phyloP scores from a whole-genome alignment of 306 rosid species.

The Sindora glabra region DNA sequence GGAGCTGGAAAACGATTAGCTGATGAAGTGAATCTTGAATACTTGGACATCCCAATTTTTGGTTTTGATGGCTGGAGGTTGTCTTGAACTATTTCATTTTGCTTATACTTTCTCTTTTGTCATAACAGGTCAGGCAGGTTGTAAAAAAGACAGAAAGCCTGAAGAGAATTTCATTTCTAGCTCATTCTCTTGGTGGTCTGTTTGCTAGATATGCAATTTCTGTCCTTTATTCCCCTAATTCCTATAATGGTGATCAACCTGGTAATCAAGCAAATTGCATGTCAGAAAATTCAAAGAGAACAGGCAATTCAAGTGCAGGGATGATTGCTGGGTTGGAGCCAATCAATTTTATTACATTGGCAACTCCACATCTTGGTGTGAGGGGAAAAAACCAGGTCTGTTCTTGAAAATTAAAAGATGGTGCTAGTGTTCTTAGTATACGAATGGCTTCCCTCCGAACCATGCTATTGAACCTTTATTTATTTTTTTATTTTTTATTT shows the following conservation, averaged over 20 bases:
- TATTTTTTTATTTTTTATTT: too few relatives aligned
- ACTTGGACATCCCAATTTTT: conserved; percentile 1
- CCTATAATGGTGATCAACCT: conserved; percentile 23
- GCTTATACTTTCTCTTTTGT: conserved; percentile 22
- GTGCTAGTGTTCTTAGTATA: too few relatives aligned
- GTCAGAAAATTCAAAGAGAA: conserved; percentile 25
- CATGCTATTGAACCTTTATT: too few relatives aligned
- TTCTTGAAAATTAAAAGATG: conserved; percentile 19
- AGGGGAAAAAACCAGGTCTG: conserved; percentile 88
- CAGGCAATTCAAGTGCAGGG: conserved; percentile 41
- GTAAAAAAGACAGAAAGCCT: conserved; percentile 64
- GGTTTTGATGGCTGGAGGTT: too few relatives aligned
- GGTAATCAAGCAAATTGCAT: conserved; percentile 18
- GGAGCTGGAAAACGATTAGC: conserved; percentile 95
- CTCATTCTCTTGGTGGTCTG: conserved; percentile 96
- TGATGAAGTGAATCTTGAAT: conserved; percentile 64
- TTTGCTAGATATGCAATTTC: conserved; percentile 84
- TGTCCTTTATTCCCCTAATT: conserved; percentile 55
- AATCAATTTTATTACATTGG: conserved; percentile 81
- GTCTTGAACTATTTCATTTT: too few relatives aligned
- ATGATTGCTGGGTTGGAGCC: conserved; percentile 85
- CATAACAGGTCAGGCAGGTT: conserved; percentile 62
- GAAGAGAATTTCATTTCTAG: conserved; percentile 80
- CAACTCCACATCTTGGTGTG: conserved; percentile 95
- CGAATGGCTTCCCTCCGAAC: too few relatives aligned